Evolutionary conservation across 805 yeast species (phyloP).

Genomic region (Candida hispaniensis): DNA sequence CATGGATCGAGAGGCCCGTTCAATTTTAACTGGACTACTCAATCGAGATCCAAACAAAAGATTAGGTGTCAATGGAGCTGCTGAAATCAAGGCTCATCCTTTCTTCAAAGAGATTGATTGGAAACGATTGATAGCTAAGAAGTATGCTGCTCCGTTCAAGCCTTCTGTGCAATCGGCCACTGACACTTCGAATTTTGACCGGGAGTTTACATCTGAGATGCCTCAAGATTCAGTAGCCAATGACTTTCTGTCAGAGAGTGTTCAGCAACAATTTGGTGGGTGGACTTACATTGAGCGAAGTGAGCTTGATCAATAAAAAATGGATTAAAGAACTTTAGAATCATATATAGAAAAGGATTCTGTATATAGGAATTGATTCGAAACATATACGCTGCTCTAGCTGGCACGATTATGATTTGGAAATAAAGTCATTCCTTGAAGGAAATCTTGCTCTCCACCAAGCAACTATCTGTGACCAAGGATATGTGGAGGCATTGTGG

Average conservation of each 20-base stretch:
- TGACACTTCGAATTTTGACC: slow-evolving; percentile 85
- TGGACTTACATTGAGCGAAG: slow-evolving; percentile 84
- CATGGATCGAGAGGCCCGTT: slow-evolving; percentile 78
- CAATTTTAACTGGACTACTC: slow-evolving; percentile 59
- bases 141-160: slow-evolving; percentile 89
- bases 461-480: slow-evolving; percentile 18
- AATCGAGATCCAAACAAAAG: slow-evolving; percentile 79
- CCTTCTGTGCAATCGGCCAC: slow-evolving; percentile 78
- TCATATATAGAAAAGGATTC: too few species aligned
- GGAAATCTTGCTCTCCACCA: slow-evolving; percentile 18
- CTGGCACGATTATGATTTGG: too few species aligned
- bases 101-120: slow-evolving; percentile 88
- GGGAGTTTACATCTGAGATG: slow-evolving; percentile 74
- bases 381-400: too few species aligned
- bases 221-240: slow-evolving; percentile 95
- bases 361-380: too few species aligned
- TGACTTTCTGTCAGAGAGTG: slow-evolving; percentile 81
- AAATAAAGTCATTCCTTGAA: too few species aligned
- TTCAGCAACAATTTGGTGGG: slow-evolving; percentile 97
- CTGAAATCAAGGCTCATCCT: slow-evolving; percentile 70
- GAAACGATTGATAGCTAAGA: slow-evolving; percentile 70
- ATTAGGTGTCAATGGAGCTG: slow-evolving; percentile 69
- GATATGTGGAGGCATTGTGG: slow-evolving; percentile 18
- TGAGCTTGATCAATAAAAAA: too few species aligned
- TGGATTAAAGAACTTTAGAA: too few species aligned